Conservation (phyloP, 176 grass and related monocot genomes). For the Oryza meridionalis region DNA sequence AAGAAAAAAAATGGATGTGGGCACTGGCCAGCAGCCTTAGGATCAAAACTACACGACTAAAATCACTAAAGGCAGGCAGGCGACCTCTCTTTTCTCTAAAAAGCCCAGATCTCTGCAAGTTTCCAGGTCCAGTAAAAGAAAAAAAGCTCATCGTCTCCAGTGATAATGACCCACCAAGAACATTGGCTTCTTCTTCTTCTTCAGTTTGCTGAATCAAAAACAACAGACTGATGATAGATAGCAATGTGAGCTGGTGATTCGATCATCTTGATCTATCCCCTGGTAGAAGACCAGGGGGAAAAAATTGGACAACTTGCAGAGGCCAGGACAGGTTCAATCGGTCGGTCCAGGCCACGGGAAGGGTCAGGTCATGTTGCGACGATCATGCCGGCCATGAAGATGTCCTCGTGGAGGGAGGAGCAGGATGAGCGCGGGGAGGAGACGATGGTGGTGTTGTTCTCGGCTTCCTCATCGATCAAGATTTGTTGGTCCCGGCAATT, state of each 20-base stretch:
- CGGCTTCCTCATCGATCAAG: slow-evolving; percentile 64
- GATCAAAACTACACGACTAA: slow-evolving; percentile 58
- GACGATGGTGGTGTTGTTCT: slow-evolving; percentile 40
- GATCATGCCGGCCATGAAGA: slow-evolving; percentile 80
- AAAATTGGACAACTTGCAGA: slow-evolving; percentile 8
- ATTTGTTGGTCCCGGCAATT: slow-evolving; percentile 81
- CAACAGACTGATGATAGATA: slow-evolving; percentile 14
- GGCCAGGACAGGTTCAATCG: neutral
- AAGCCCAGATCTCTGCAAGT: slow-evolving; percentile 44
- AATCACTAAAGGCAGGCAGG: slow-evolving; percentile 41
- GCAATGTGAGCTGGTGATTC: slow-evolving; percentile 17
- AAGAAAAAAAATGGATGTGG: slow-evolving; percentile 21
- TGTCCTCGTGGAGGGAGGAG: slow-evolving; percentile 69
- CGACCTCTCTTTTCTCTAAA: slow-evolving; percentile 32
- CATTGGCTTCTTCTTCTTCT: slow-evolving; percentile 19
- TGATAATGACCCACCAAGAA: slow-evolving; percentile 51
- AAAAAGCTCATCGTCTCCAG: slow-evolving; percentile 1
- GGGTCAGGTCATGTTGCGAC: slow-evolving; percentile 54
- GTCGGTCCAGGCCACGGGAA: neutral
- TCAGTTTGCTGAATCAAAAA: slow-evolving; percentile 50
- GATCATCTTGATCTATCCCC: neutral
- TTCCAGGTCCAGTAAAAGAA: slow-evolving; percentile 35
- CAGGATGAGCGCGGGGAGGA: slow-evolving; percentile 50
- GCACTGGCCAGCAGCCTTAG: slow-evolving; percentile 50
- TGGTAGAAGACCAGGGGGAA: neutral